Base-by-base conservation (phyloP, 2,329 filamentous ascomycete species). In the Arthrocladium fulminans region DNA sequence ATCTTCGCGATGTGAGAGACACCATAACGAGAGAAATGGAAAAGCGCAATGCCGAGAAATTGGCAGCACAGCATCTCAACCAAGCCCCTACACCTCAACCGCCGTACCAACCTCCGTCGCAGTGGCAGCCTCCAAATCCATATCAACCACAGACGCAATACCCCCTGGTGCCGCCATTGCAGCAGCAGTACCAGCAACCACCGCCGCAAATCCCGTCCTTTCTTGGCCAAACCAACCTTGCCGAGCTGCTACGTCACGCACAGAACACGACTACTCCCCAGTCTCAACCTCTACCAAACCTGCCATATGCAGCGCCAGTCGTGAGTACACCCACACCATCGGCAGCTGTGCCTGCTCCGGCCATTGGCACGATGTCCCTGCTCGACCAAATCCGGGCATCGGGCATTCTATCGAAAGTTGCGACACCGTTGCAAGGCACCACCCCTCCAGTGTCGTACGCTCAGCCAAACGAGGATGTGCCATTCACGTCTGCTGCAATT, bases 301-400 rank as follows among this genome's bases (percentile, higher is more conserved):
- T 27, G 22, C 53, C 46, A 24, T 48, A 41, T 34, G 13, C 37
- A 7, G 25, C 44, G 32, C 38, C 48, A 10, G 44, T 23, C 5
- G 29, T 63, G 38, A 50, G 63, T 37, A 51, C 60, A 23, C 50
- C 61, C 39, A 58, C 70, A 37, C 54, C 69, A 52, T 56, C 67
- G 20, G 59, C 67, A 17, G 56, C 63, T 27, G 56, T 68, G 45
- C 69, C 73, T 42, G 76, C 20, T 19, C 44, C 34, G 9, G 3
- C 32, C n/a, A 47, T 25, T 27, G 45, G 45, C 7, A 35, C 82
- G 15, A 70, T 77, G 62, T 75, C 80, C 20, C 65, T 89, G 20
- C 68, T 89, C 54, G 80, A 81, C 15, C 79, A 80, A 61, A 70
- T 89, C 49, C 75, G 83, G 50, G 77, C 79, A 52, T 81, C 82